phyloP scores from a whole-genome alignment of 352 stramenopile genomes.

The Hyaloperonospora brassicae region DNA sequence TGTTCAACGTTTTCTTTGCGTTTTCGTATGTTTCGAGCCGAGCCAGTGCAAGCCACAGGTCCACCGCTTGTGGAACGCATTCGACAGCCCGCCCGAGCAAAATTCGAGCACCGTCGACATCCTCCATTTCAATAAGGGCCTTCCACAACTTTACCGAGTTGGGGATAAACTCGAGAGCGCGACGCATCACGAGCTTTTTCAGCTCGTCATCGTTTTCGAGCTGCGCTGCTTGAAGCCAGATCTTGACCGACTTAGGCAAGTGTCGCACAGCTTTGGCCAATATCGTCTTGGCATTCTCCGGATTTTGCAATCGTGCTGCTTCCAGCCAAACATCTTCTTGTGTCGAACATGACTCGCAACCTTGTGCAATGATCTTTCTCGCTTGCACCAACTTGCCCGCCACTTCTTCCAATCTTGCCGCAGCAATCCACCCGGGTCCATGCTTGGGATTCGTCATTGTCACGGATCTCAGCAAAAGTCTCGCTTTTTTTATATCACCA shows the following conservation, averaged over 20 bases:
- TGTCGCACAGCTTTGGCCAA: conserved; percentile 91
- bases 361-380: conserved; percentile 96
- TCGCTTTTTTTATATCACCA: conserved; percentile 97
- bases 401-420: conserved; percentile 96
- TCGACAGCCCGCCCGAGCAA: conserved; percentile 96
- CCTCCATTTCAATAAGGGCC: conserved; percentile 96
- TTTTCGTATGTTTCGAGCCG: conserved; percentile 98
- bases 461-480: conserved; percentile 93
- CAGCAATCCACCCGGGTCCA: conserved; percentile 96
- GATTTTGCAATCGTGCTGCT: conserved; percentile 91
- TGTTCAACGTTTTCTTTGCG: conserved; percentile 96
- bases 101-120: conserved; percentile 92
- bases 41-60: conserved; percentile 98
- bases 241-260: conserved; percentile 90
- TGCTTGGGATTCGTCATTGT: conserved; percentile 98
- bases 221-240: conserved; percentile 94
- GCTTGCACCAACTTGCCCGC: conserved; percentile 93
- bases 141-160: conserved; percentile 98
- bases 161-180: conserved; percentile 93
- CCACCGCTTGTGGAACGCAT: conserved; percentile 94
- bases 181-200: conserved; percentile 87
- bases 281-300: conserved; percentile 95
- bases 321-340: conserved; percentile 99
- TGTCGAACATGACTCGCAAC: conserved; percentile 93
- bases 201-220: conserved; percentile 87